Evolutionary conservation across 2,329 filamentous ascomycete genomes (phyloP).

Genomic region (Neospermospora avenae): DNA sequence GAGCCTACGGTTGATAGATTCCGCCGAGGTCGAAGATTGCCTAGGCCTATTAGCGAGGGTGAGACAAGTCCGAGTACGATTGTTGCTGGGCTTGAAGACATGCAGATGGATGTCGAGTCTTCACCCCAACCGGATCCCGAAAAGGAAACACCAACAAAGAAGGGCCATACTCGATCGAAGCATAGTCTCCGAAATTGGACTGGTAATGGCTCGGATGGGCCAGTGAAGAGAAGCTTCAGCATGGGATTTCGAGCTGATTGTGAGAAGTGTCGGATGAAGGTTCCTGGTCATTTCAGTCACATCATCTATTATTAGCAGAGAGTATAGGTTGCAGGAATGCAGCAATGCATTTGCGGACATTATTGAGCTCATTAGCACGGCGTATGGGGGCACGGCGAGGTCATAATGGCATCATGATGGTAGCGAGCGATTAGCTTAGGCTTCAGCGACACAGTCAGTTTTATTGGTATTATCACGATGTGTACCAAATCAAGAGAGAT

Average conservation of each 20-base stretch:
- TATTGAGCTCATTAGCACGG: slow-evolving; percentile 24
- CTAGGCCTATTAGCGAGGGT: slow-evolving; percentile 37
- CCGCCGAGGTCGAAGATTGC: slow-evolving; percentile 30
- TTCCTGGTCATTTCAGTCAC: slow-evolving; percentile 78
- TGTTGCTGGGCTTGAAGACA: slow-evolving; percentile 29
- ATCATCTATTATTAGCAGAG: slow-evolving; percentile 51
- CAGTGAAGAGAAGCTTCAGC: slow-evolving; percentile 68
- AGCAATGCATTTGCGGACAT: neutral
- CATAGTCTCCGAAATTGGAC: slow-evolving; percentile 35
- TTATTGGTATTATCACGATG: slow-evolving; percentile 8
- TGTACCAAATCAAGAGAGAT: neutral
- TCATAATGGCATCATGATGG: neutral
- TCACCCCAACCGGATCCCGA: slow-evolving; percentile 15
- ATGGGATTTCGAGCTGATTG: slow-evolving; percentile 78
- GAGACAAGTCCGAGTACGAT: slow-evolving; percentile 34
- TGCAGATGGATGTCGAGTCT: slow-evolving; percentile 35
- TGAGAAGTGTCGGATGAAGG: slow-evolving; percentile 71
- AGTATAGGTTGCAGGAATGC: neutral
- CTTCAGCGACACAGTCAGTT: slow-evolving; percentile 1
- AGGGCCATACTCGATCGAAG: slow-evolving; percentile 34
- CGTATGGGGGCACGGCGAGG: slow-evolving; percentile 14
- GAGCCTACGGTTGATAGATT: slow-evolving; percentile 28
- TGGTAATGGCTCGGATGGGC: slow-evolving; percentile 33
- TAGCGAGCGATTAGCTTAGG: neutral
- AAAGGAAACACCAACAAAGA: slow-evolving; percentile 31